A percentile compares a stretch with the other conserved stretches of the same genome.
Evolutionary conservation across 2,329 filamentous ascomycete genomes (phyloP).

Genomic region (Venturia nashicola): DNA sequence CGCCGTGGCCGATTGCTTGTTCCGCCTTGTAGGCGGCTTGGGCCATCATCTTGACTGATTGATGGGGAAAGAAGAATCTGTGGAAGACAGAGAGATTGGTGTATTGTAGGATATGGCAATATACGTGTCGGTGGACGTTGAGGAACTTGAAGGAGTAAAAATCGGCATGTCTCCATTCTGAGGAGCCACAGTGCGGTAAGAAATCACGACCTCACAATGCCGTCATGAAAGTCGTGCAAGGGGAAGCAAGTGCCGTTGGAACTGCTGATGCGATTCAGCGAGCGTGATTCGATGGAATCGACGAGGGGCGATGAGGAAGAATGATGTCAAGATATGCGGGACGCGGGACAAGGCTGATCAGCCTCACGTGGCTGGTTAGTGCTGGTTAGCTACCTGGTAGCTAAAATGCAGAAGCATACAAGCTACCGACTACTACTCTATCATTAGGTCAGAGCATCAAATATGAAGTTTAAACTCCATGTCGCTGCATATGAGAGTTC

Average conservation of each 20-base stretch:
- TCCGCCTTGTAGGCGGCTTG: slow-evolving; percentile 59
- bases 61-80: too few relatives aligned
- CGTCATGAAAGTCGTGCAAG: neutral
- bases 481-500: too few relatives aligned
- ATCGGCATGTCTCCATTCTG: neutral
- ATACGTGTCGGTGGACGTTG: neutral
- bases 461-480: too few relatives aligned
- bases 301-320: neutral
- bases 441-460: too few relatives aligned
- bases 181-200: neutral
- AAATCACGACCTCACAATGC: neutral
- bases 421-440: too few relatives aligned
- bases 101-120: neutral
- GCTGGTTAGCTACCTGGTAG: neutral
- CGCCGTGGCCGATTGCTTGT: slow-evolving; percentile 53
- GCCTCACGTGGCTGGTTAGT: neutral
- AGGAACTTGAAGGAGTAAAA: neutral
- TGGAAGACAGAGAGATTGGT: neutral
- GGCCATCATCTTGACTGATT: slow-evolving; percentile 39
- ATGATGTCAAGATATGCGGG: slow-evolving; percentile 1
- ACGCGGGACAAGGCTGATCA: neutral
- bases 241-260: neutral
- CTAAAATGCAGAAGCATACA: too few relatives aligned
- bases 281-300: neutral
- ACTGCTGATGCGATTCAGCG: neutral